Base-by-base conservation (phyloP, 306 rosid genomes). In the Trifolium dubium region DNA sequence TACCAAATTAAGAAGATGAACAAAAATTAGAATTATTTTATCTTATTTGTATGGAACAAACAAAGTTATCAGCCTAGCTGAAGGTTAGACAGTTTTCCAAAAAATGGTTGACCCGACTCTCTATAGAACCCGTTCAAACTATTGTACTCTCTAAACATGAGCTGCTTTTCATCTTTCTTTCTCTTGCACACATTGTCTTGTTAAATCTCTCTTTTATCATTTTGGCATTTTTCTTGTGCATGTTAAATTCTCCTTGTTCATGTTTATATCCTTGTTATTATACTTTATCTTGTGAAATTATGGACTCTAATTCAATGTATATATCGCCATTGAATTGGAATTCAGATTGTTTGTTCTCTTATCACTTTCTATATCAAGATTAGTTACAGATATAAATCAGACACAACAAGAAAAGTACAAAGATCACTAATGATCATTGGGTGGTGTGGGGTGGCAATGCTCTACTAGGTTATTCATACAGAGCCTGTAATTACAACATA, bases 121-220 rank as follows among this genome's bases (percentile, higher is more conserved):
- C 54, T 23, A 14, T 11, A 55, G 9, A 71, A 23, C 54, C 49
- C 53, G 13, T 8, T 55, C 28, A 4, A 14, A 9, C 12, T 34
- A 41, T 37, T 28, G 8, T 30, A 11, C 18, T 15, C 6, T 51
- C 6, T 51, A 18, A 34, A 34, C 14, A 13, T 5, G 61, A 23
- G 17, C 8, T 39, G 49, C 17, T 71, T 63, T 71, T 55, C 50
- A 53, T 70, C 34, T 18, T 35, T 18, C 7, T 39, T 71, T 39
- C 23, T 71, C 37, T 56, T 15, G 19, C 23, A 37, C 28, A 39
- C 12, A 10, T 54, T 18, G 10, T 23, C 18, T 19, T 15, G 53
- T 18, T 53, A 19, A 69, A 55, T 71, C 51, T 23, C 75, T 55
- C 65, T 46, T 29, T 54, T 60, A 37, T 55, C 39, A 37, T 17